Evolutionary conservation across 352 stramenopile genomes (phyloP), one percentile per base, ranked within the genome.

Genomic region (Saprolegnia diclina): DNA sequence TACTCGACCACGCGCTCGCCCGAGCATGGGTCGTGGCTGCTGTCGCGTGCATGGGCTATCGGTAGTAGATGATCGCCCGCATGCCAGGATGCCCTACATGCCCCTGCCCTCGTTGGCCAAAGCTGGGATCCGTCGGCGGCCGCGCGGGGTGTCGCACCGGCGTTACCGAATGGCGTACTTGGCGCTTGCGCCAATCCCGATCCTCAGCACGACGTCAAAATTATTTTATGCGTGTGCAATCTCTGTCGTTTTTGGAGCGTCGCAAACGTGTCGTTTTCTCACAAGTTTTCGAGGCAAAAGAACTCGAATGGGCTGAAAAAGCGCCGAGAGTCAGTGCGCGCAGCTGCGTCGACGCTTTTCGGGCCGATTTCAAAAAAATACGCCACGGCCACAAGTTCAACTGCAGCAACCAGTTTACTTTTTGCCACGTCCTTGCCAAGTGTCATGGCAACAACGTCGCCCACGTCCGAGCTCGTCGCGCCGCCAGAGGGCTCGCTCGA

Each of bases 381-480:
- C 19, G 52, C 11, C 24, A 59, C 13, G 11, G 52, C 11, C 24
- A 16, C 11, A 59, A n/a, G 52, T 59, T 59, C 52, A 59, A 48
- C 16, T 53, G 13, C 6, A 37, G 14, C 42, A n/a, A 21, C 46
- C 45, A 68, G 45, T 68, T 68, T 68, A 19, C 40, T 13, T 68
- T 68, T 68, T 61, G 42, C 59, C 35, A n/a, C 2, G 46, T 29
- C n/a, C 3, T 9, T 42, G 11, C 9, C 52, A 24, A 16, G 52
- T 59, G 52, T 7, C 45, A 68, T 42, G 32, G 26, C 62, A 40
- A 45, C 11, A 2, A 37, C 22, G 16, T 54, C 22, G 40, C 59
- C 59, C 45, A 66, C 62, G 19, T n/a, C 22, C n/a, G 45, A 57
- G 19, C 9, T 24, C 29, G 26, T 52, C 26, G 57, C 57, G 21